Evolutionary conservation across 208 protist genomes (phyloP).

Genomic region (Leishmania aethiopica): DNA sequence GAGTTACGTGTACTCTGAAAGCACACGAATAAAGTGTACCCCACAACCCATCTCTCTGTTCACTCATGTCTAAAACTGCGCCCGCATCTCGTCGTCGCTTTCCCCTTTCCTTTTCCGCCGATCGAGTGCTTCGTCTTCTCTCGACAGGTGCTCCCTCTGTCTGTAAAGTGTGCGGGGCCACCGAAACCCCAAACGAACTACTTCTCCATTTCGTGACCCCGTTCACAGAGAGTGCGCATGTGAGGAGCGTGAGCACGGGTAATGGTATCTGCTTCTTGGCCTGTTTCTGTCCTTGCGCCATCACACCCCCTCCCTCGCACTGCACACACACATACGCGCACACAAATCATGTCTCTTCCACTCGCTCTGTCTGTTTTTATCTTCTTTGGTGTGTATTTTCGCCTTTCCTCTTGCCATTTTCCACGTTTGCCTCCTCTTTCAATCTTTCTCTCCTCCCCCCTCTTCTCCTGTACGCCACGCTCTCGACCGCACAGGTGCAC

Average conservation of each 20-base stretch:
- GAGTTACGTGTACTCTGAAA: not conserved
- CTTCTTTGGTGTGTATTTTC: not conserved
- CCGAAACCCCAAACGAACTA: not conserved
- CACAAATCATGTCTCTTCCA: not conserved
- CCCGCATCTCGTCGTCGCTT: not conserved
- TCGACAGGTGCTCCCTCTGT: not conserved
- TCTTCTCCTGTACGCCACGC: not conserved
- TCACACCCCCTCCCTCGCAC: not conserved
- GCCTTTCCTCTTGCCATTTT: not conserved
- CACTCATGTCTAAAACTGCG: not conserved
- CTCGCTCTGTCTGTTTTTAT: not conserved
- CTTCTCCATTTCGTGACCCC: not conserved
- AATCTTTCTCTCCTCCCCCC: not conserved
- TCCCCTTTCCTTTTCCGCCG: not conserved
- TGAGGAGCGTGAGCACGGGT: not conserved
- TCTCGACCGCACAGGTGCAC: not conserved
- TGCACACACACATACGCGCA: not conserved
- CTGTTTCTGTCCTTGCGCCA: not conserved
- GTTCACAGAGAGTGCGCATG: not conserved
- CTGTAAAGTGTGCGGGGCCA: not conserved
- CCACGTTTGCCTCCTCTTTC: not conserved
- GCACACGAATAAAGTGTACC: not conserved
- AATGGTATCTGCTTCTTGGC: not conserved
- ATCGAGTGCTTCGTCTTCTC: not conserved
- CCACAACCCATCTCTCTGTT: not conserved